Evolutionary conservation across 2,329 filamentous ascomycete genomes (phyloP).

Genomic region (Ascochyta clinopodiicola): DNA sequence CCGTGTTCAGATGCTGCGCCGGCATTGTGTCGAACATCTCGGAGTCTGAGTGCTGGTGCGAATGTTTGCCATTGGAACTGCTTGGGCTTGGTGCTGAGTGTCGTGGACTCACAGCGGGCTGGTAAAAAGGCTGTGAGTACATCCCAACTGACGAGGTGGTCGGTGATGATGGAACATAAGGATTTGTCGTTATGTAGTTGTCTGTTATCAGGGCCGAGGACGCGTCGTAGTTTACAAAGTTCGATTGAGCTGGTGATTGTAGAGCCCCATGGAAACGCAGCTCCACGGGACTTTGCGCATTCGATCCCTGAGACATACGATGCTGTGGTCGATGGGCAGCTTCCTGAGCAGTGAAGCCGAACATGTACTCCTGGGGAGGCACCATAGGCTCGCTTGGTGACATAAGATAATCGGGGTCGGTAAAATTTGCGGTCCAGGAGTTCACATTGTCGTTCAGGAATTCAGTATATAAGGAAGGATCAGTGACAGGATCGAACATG

Average conservation of each 20-base stretch:
- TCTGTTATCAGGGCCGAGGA: conserved; percentile 35
- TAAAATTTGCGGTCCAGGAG: conserved; percentile 36
- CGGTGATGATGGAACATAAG: conserved; percentile 29
- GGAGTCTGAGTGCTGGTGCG: conserved; percentile 34
- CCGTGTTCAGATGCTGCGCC: neutral
- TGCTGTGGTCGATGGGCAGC: conserved; percentile 21
- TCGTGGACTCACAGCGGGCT: conserved; percentile 32
- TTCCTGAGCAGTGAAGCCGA: conserved; percentile 24
- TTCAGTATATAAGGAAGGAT: conserved; percentile 29
- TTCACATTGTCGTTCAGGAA: conserved; percentile 29
- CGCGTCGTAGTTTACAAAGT: conserved; percentile 38
- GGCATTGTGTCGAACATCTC: conserved; percentile 31
- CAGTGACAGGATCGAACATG: conserved; percentile 42
- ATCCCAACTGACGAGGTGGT: conserved; percentile 31
- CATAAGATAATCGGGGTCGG: conserved; percentile 34
- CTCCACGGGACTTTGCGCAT: conserved; percentile 29
- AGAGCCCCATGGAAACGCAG: conserved; percentile 32
- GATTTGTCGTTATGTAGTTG: conserved; percentile 28
- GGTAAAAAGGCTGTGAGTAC: conserved; percentile 25
- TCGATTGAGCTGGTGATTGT: conserved; percentile 33
- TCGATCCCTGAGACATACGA: conserved; percentile 18
- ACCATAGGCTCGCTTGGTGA: conserved; percentile 38
- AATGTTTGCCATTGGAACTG: conserved; percentile 38
- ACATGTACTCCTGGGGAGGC: conserved; percentile 33
- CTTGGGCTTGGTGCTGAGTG: conserved; percentile 37